Percentiles rank a stretch among this genome's conserved stretches.
Conservation (phyloP, 441 rosid genomes). For the Brassica hybrid region DNA sequence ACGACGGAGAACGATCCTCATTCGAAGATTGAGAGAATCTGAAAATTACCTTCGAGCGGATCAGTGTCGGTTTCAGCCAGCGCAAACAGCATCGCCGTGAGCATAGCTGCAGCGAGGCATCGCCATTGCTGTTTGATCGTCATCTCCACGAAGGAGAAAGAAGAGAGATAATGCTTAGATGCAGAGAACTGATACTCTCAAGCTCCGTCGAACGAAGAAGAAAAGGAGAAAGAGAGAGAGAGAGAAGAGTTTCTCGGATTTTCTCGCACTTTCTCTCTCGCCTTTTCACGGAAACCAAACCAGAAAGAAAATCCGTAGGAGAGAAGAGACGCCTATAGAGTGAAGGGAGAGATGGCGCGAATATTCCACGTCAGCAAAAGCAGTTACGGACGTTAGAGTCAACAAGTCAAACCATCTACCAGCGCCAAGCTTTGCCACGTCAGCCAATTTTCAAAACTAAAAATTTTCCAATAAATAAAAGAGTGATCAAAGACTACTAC, state of each 20-base stretch:
- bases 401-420: conserved; percentile 8
- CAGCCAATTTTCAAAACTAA: no score
- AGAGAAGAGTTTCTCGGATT: conserved; percentile 5
- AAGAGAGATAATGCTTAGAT: neutral
- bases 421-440: conserved; percentile 22
- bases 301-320: conserved; percentile 18
- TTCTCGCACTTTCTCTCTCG: conserved; percentile 35
- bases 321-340: conserved; percentile 9
- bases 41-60: conserved; percentile 66
- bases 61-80: conserved; percentile 60
- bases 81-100: conserved; percentile 49
- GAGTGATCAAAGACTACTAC: neutral
- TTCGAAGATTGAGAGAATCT: conserved; percentile 10
- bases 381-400: conserved; percentile 53
- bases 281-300: conserved; percentile 34
- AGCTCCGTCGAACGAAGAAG: conserved; percentile 28
- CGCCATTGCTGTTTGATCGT: conserved; percentile 40
- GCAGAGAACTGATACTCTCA: conserved; percentile 23
- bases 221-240: conserved; percentile 8
- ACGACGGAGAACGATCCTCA: neutral
- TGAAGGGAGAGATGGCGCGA: conserved; percentile 13
- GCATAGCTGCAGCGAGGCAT: conserved; percentile 38
- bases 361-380: conserved; percentile 59
- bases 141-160: conserved; percentile 37
- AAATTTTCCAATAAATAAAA: no score